These are phyloP conservation scores for Hyaloscypha finlandica DNA, from an alignment of 495 filamentous ascomycete species.

Conservation along the genomic window DNA sequence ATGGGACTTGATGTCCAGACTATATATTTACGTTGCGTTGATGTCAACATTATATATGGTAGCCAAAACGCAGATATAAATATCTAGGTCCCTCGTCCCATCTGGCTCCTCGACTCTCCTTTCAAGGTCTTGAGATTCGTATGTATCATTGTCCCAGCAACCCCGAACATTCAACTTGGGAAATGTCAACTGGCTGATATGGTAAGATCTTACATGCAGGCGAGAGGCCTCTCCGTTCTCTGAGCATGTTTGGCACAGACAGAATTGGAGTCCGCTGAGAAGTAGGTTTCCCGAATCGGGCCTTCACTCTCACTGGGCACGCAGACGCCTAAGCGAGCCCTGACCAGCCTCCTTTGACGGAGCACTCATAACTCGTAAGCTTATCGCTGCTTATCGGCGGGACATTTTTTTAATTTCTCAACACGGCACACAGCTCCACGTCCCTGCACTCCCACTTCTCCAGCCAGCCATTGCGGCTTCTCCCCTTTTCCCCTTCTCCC, in stretches of 20 bases:
- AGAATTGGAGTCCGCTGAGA: no score
- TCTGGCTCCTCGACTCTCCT: no score
- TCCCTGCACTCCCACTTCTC: background rate
- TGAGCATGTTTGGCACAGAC: no score
- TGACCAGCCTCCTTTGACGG: background rate
- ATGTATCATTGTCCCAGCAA: no score
- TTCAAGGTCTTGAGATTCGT: no score
- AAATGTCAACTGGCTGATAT: no score
- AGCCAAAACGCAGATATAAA: background rate
- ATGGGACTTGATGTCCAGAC: background rate
- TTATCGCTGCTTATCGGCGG: constrained; percentile 6
- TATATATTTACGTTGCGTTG: background rate
- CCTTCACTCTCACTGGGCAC: no score
- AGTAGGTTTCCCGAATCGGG: no score
- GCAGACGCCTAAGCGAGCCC: background rate
- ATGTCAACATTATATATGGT: background rate
- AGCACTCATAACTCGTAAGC: background rate
- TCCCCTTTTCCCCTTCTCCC: no score
- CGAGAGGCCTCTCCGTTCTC: no score
- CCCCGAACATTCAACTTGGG: no score
- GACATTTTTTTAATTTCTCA: constrained; percentile 4
- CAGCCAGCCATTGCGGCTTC: background rate
- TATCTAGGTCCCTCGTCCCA: background rate
- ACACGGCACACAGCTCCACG: background rate
- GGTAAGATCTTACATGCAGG: no score